A percentile compares a stretch with the other conserved stretches of the same genome.
These are phyloP conservation scores for Rhizophagus clarus DNA, from an alignment of 192 early-diverging fungal species.

Conservation along the genomic window DNA sequence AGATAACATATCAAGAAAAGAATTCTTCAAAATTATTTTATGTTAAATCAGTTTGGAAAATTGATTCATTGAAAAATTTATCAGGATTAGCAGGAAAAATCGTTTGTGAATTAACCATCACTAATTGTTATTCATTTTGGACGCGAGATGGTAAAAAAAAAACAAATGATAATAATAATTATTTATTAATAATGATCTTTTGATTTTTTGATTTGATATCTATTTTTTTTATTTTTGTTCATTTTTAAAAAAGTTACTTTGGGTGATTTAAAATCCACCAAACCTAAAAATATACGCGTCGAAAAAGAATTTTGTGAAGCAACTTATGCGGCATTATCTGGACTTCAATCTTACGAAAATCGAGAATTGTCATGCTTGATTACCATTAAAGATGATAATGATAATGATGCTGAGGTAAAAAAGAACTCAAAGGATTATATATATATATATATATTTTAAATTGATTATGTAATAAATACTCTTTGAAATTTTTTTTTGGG, in stretches of 20 bases:
- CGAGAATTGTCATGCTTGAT: not conserved
- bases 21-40: not conserved
- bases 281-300: not conserved
- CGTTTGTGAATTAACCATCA: not conserved
- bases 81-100: not conserved
- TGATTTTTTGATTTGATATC: too few species aligned
- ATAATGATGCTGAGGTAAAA: not conserved
- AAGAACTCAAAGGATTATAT: not conserved
- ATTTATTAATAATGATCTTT: too few species aligned
- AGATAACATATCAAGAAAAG: not conserved
- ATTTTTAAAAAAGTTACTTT: not conserved
- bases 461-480: not conserved
- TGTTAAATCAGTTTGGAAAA: not conserved
- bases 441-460: too few species aligned
- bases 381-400: not conserved
- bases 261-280: not conserved
- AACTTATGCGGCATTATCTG: constrained; percentile 4
- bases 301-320: constrained; percentile 1
- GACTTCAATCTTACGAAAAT: not conserved
- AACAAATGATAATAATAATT: too few species aligned
- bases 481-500: too few species aligned
- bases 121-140: constrained; percentile 12
- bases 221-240: too few species aligned
- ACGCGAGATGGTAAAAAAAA: not conserved
- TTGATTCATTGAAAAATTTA: not conserved